A percentile compares a stretch with the other conserved stretches of the same genome.
Evolutionary conservation across 805 yeast genomes (phyloP).

Genomic region (Pichia cabralensis): DNA sequence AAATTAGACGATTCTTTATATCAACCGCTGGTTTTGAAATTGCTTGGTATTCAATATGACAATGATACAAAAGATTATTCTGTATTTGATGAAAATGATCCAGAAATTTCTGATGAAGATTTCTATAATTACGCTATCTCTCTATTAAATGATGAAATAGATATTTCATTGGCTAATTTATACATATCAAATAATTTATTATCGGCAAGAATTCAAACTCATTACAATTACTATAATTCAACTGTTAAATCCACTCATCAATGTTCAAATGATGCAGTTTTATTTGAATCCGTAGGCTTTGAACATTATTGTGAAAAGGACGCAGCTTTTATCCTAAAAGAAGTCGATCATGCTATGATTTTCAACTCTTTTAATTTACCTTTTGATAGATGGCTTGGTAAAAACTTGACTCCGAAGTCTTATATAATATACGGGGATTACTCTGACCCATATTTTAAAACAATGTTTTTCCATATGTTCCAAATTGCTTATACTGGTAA

Average conservation of each 20-base stretch:
- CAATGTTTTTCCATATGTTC: conserved; percentile 48
- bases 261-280: conserved; percentile 11
- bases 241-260: conserved; percentile 22
- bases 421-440: conserved; percentile 63
- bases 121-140: conserved; percentile 17
- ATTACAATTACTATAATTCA: conserved; percentile 41
- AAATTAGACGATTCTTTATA: conserved; percentile 29
- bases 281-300: conserved; percentile 33
- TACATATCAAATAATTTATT: conserved; percentile 36
- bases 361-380: conserved; percentile 22
- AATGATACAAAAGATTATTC: conserved; percentile 10
- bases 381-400: conserved; percentile 61
- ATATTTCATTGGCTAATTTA: conserved; percentile 27
- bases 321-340: conserved; percentile 72
- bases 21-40: conserved; percentile 22
- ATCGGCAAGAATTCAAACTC: conserved; percentile 58
- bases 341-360: conserved; percentile 27
- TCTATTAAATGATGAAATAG: conserved; percentile 9
- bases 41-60: conserved; percentile 18
- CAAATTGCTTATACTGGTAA: conserved; percentile 54
- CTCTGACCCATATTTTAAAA: conserved; percentile 35
- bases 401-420: conserved; percentile 22
- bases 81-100: conserved; percentile 9
- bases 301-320: conserved; percentile 51
- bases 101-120: conserved; percentile 22